phyloP scores from a whole-genome alignment of 495 filamentous ascomycete species.

The Pseudomonodictys pantanalensis region DNA sequence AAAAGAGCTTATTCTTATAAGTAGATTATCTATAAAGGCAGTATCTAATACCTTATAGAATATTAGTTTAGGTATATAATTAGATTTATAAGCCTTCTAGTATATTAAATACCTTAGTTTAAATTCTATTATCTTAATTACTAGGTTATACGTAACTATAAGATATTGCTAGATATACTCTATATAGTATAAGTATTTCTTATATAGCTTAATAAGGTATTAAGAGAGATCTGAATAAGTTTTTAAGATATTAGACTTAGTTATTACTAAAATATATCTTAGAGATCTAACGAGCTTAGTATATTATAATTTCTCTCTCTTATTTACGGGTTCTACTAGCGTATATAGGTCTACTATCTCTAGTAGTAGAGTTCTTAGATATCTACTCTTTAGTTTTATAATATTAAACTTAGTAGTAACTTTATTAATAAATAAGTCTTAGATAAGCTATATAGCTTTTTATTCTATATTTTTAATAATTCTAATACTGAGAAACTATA shows the following conservation, averaged over 20 bases:
- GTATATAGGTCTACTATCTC: neutral
- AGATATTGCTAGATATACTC: neutral
- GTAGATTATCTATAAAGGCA: neutral
- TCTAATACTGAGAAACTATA: neutral
- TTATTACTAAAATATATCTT: neutral
- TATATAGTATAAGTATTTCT: neutral
- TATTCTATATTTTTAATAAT: neutral
- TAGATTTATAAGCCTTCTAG: neutral
- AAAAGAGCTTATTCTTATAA: neutral
- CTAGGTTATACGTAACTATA: neutral
- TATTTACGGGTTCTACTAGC: neutral
- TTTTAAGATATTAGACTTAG: neutral
- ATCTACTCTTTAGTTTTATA: neutral
- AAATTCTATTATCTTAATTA: neutral
- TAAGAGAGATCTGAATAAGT: neutral
- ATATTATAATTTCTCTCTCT: neutral
- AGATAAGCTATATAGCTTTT: neutral
- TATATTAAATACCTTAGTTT: neutral
- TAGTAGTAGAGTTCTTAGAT: neutral
- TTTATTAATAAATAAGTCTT: neutral
- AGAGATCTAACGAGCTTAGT: neutral
- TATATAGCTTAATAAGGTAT: neutral
- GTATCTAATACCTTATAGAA: neutral
- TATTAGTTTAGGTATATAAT: neutral
- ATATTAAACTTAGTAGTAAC: neutral